Evolutionary conservation across 2,329 filamentous ascomycete species (phyloP).

Genomic region (Penicillium hesseltinei): DNA sequence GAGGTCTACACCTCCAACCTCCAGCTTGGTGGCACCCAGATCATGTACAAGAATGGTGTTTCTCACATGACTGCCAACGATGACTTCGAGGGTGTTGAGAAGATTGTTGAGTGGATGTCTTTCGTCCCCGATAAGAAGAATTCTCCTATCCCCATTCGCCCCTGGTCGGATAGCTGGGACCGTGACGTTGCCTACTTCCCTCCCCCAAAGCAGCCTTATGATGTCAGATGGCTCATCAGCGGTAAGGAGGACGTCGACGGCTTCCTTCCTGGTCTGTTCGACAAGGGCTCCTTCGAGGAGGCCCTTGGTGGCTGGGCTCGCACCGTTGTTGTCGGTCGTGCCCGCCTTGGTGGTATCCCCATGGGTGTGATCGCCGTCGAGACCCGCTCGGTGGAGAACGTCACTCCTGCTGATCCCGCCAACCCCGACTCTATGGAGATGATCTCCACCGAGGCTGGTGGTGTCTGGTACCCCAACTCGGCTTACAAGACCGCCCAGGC

Average conservation of each 20-base stretch:
- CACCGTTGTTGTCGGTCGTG: conserved; percentile 94
- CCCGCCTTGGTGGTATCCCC: conserved; percentile 92
- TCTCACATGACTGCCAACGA: conserved; percentile 98
- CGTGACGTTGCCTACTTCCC: conserved; percentile 82
- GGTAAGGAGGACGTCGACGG: conserved; percentile 81
- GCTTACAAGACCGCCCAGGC: conserved; percentile 99
- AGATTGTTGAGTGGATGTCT: conserved; percentile 97
- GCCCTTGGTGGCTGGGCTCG: conserved; percentile 94
- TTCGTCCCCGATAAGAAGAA: conserved; percentile 96
- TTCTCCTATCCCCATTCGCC: conserved; percentile 86
- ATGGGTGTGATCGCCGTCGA: conserved; percentile 98
- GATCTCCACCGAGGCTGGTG: conserved; percentile 89
- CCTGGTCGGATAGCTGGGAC: conserved; percentile 84
- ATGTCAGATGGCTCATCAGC: conserved; percentile 89
- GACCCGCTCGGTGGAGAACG: conserved; percentile 92
- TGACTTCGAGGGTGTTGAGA: conserved; percentile 95
- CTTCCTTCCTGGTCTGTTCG: conserved; percentile 89
- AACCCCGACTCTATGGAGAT: conserved; percentile 99
- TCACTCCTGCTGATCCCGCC: conserved; percentile 92
- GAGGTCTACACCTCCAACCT: conserved; percentile 99
- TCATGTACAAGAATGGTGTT: conserved; percentile 99
- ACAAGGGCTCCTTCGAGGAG: conserved; percentile 95
- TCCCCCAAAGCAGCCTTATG: conserved; percentile 79
- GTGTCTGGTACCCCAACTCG: conserved; percentile 99
- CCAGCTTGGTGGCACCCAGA: conserved; percentile 99